Evolutionary conservation across 2,329 filamentous ascomycete genomes (phyloP).

Genomic region (Talaromyces sp.): DNA sequence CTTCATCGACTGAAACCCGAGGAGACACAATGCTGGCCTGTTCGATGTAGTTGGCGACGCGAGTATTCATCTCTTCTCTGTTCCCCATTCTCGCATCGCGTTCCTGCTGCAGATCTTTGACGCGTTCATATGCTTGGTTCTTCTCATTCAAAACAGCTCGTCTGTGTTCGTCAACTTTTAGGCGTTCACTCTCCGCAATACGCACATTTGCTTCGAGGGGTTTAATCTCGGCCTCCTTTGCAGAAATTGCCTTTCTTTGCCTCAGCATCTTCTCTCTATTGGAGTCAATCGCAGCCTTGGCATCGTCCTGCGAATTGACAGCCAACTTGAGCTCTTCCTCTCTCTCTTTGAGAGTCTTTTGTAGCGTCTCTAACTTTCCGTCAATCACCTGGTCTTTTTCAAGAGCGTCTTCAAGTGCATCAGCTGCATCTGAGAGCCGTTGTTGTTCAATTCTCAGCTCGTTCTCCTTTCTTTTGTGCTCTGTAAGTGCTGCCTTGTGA

Average conservation of each 20-base stretch:
- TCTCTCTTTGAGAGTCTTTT: slow-evolving; percentile 56
- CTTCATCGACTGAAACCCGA: slow-evolving; percentile 61
- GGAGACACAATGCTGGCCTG: slow-evolving; percentile 55
- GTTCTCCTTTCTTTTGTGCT: slow-evolving; percentile 47
- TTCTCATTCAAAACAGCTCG: slow-evolving; percentile 58
- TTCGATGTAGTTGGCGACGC: slow-evolving; percentile 53
- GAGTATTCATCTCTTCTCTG: slow-evolving; percentile 46
- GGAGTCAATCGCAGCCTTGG: slow-evolving; percentile 42
- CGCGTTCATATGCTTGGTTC: slow-evolving; percentile 55
- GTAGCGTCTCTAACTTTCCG: slow-evolving; percentile 60
- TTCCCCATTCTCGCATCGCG: slow-evolving; percentile 48
- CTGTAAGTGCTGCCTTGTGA: slow-evolving; percentile 49
- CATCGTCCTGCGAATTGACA: slow-evolving; percentile 50
- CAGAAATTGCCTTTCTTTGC: slow-evolving; percentile 30
- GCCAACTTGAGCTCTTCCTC: slow-evolving; percentile 46
- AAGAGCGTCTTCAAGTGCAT: slow-evolving; percentile 64
- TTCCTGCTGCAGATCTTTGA: slow-evolving; percentile 50
- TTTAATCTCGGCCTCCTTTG: slow-evolving; percentile 34
- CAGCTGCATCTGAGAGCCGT: slow-evolving; percentile 59
- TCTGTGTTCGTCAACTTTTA: slow-evolving; percentile 49
- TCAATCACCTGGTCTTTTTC: slow-evolving; percentile 61
- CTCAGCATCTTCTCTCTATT: slow-evolving; percentile 36
- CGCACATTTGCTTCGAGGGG: slow-evolving; percentile 44
- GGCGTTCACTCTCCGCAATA: slow-evolving; percentile 57
- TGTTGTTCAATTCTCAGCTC: slow-evolving; percentile 58